Percentiles rank a stretch among this genome's conserved stretches.
Conservation (phyloP, 306 rosid species). For the Lathyrus sativus region DNA sequence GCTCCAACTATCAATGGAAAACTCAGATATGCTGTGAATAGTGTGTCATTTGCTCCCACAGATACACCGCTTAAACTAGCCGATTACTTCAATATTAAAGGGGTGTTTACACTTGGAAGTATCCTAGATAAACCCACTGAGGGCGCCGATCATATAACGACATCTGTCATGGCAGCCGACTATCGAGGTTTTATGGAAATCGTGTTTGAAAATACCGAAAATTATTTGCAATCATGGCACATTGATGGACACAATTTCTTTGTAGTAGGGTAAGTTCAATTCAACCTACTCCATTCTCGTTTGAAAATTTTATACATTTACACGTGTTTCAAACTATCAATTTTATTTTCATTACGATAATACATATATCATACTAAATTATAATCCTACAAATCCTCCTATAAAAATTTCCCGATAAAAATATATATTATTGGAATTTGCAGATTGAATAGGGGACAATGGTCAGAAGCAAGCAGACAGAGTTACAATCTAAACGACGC, state of each 20-base stretch:
- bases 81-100: conserved; percentile 75
- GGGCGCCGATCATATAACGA: conserved; percentile 62
- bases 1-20: conserved; percentile 73
- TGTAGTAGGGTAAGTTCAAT: conserved; percentile 71
- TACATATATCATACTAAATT: too few species aligned
- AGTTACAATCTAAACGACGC: conserved; percentile 77
- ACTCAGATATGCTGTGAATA: conserved; percentile 81
- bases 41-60: conserved; percentile 70
- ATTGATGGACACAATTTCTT: conserved; percentile 77
- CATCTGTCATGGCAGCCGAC: conserved; percentile 80
- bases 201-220: conserved; percentile 80
- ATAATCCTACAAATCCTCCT: too few species aligned
- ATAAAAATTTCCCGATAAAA: too few species aligned
- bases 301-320: background rate
- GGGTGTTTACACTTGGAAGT: conserved; percentile 69
- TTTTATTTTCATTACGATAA: background rate
- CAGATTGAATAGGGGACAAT: conserved; percentile 89
- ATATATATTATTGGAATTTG: conserved; percentile 19
- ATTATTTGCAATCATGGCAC: conserved; percentile 76
- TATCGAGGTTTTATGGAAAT: conserved; percentile 63
- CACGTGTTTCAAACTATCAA: background rate
- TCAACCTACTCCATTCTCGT: background rate
- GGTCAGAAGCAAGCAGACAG: conserved; percentile 65
- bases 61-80: conserved; percentile 92
- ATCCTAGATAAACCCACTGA: conserved; percentile 66